Base-by-base conservation (phyloP, 2,329 filamentous ascomycete species). In the Pestalotiopsis sp. region DNA sequence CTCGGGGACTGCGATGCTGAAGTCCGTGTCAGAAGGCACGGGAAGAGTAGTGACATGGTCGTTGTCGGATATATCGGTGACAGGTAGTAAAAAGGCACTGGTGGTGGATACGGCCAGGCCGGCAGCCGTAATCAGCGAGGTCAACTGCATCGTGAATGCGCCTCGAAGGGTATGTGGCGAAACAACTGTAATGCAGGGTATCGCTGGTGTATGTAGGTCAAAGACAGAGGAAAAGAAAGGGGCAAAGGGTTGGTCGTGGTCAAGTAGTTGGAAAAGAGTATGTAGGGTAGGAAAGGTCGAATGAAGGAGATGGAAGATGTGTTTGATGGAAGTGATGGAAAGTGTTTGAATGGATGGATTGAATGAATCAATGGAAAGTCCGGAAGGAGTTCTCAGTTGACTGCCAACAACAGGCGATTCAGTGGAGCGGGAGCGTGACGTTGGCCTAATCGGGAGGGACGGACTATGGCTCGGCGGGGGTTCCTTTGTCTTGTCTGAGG, bases 91-190 rank as follows among this genome's bases (percentile, higher is more conserved):
- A 36, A 79, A 69, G 68, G 78, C 78, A 69, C 76, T 72, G 73
- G 80, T 45, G 72, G 78, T 60, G 72, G 78, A 57, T 69, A 77
- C 76, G 72, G 75, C 78, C 75, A 80, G 75, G 67, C 78, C 78
- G 68, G 75, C 76, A 70, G 78, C 78, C 70, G 77, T 73, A 67
- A 78, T 69, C 65, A 80, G 67, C 12, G 78, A 74, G 58, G 72
- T 77, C 72, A 79, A 74, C 71, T 79, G 75, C 78, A 80, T 80
- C 52, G 31, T 66, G 45, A n/a, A 52, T 52, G 45, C 45, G 45
- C 17, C 69, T 78, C 66, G 68, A 65, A 62, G 59, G 11, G 45
- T 52, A 23, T 9, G 45, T 52, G 45, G 45, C 65, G 36, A 81
- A 52, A 23, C 45, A n/a, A 20, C 45, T n/a, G 45, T 52, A 52